These are phyloP conservation scores for Fragaria vesca DNA, from an alignment of 306 rosid species.

Conservation along the genomic window DNA sequence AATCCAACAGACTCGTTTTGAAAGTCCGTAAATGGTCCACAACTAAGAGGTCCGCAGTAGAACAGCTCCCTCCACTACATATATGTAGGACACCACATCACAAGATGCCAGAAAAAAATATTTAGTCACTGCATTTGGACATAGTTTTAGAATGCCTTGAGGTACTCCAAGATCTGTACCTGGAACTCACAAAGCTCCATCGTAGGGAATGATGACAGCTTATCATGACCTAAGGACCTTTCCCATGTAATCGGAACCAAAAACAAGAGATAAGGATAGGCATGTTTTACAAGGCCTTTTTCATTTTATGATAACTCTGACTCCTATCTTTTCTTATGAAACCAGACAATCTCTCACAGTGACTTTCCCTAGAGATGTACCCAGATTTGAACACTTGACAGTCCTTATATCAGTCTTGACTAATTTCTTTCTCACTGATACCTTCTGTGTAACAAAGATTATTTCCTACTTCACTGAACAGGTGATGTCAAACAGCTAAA, in stretches of 20 bases:
- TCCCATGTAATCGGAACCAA: neutral
- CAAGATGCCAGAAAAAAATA: neutral
- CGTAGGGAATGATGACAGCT: neutral
- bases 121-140: neutral
- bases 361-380: neutral
- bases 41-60: too few species aligned
- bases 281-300: neutral
- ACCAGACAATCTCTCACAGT: neutral
- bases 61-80: too few species aligned
- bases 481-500: neutral
- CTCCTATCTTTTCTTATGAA: neutral
- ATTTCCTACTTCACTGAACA: neutral
- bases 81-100: neutral
- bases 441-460: neutral
- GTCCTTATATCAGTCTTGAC: neutral
- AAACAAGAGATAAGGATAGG: neutral
- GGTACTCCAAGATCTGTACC: neutral
- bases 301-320: neutral
- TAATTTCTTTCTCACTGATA: neutral
- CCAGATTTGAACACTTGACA: neutral
- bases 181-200: neutral
- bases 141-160: neutral
- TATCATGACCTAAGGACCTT: neutral
- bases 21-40: too few species aligned
- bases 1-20: too few species aligned